These are phyloP conservation scores for Macaranga tanarius DNA, from an alignment of 441 rosid species.

Conservation along the genomic window DNA sequence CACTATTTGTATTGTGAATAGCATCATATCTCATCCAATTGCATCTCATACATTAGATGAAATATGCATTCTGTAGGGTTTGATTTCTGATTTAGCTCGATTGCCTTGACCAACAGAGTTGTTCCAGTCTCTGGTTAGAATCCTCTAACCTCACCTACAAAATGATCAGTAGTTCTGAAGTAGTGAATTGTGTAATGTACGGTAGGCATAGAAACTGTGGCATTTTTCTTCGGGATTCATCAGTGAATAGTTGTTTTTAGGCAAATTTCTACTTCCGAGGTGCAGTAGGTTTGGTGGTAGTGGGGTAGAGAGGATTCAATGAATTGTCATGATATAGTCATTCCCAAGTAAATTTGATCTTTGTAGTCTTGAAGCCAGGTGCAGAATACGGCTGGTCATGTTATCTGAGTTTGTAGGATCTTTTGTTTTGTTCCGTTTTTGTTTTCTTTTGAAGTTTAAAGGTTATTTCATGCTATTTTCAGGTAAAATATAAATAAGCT, in stretches of 20 bases:
- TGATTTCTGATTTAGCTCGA: not conserved
- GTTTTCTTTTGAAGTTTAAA: too few species aligned
- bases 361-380: not conserved
- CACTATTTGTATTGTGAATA: not conserved
- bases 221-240: not conserved
- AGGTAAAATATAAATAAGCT: too few species aligned
- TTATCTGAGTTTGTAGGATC: not conserved
- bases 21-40: not conserved
- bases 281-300: not conserved
- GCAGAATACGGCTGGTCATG: not conserved
- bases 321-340: not conserved
- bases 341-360: not conserved
- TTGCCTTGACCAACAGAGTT: not conserved
- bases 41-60: not conserved
- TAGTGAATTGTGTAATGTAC: too few species aligned
- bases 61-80: not conserved
- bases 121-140: not conserved
- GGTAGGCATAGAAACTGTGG: not conserved
- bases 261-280: not conserved
- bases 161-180: not conserved
- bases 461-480: too few species aligned
- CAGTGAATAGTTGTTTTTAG: not conserved
- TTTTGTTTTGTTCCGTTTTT: not conserved
- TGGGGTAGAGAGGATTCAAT: not conserved
- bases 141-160: not conserved